Conservation (phyloP, 371 early-diverging fungal genomes). For the Mucor ambiguus region DNA sequence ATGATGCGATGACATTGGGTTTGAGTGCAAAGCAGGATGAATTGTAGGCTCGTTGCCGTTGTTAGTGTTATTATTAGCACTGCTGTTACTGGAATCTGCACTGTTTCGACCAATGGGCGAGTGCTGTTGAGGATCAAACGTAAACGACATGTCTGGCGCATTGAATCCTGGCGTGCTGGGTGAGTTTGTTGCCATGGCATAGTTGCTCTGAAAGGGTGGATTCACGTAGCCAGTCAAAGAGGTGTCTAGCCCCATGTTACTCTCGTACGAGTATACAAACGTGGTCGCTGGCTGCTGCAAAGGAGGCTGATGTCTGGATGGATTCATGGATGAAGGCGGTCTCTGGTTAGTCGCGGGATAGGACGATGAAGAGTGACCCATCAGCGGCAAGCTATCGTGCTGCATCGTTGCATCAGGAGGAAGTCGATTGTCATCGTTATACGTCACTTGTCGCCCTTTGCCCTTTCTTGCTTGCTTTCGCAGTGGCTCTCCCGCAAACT, state of each 20-base stretch:
- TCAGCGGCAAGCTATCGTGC: not conserved
- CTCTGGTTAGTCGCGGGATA: not conserved
- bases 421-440: constrained; percentile 16
- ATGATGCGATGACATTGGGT: constrained; percentile 19
- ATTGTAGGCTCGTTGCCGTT: constrained; percentile 25
- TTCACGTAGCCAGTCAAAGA: constrained; percentile 28
- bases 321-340: constrained; percentile 11
- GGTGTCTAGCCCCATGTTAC: constrained; percentile 21
- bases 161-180: constrained; percentile 23
- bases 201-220: constrained; percentile 20
- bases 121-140: constrained; percentile 26
- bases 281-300: constrained; percentile 6
- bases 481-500: constrained; percentile 11
- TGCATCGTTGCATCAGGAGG: constrained; percentile 2
- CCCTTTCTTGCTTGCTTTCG: constrained; percentile 22
- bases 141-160: constrained; percentile 24
- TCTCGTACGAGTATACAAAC: constrained; percentile 32
- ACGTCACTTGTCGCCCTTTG: constrained; percentile 6
- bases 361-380: not conserved
- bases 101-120: constrained; percentile 20
- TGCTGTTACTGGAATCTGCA: constrained; percentile 7
- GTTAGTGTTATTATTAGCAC: not conserved
- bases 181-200: constrained; percentile 16
- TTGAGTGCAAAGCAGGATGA: constrained; percentile 36
- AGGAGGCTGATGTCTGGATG: constrained; percentile 15